phyloP scores from a whole-genome alignment of 352 stramenopile genomes.

The Phytophthora europaea region DNA sequence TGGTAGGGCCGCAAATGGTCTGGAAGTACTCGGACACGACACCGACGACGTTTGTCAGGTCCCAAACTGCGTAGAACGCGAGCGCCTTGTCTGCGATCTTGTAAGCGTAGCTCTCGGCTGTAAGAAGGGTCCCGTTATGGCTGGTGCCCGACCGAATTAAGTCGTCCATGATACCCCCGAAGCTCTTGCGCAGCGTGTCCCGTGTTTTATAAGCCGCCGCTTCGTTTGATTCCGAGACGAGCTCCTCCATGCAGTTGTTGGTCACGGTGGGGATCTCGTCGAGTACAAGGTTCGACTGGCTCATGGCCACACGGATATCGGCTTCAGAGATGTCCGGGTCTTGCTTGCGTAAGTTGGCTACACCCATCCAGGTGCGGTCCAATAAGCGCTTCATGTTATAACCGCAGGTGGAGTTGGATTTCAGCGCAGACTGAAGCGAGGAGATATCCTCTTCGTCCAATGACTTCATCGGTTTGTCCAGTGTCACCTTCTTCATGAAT shows the following conservation, averaged over 20 bases:
- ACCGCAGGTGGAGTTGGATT: conserved; percentile 31
- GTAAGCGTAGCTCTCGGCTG: conserved; percentile 39
- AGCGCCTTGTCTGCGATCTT: conserved; percentile 52
- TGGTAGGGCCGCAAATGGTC: conserved; percentile 54
- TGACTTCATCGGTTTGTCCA: conserved; percentile 21
- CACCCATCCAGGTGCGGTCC: conserved; percentile 32
- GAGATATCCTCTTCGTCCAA: conserved; percentile 28
- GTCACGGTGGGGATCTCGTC: conserved; percentile 51
- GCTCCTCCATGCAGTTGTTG: conserved; percentile 46
- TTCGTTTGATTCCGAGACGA: conserved; percentile 18
- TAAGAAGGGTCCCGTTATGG: conserved; percentile 36
- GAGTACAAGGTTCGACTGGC: conserved; percentile 47
- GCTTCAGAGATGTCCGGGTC: conserved; percentile 26
- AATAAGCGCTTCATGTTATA: conserved; percentile 32
- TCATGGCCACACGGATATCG: conserved; percentile 30
- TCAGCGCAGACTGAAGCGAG: conserved; percentile 22
- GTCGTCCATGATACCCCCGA: conserved; percentile 55
- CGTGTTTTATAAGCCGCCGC: conserved; percentile 31
- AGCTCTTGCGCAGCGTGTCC: conserved; percentile 52
- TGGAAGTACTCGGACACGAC: conserved; percentile 55
- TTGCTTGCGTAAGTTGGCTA: conserved; percentile 19
- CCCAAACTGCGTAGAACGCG: conserved; percentile 45
- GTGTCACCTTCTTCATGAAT: conserved; percentile 34
- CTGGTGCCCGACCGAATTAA: conserved; percentile 41
- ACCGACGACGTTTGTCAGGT: conserved; percentile 40